These are phyloP conservation scores for Leccinum barrowsii DNA, from an alignment of 768 basidiomycete genomes.

Conservation along the genomic window DNA sequence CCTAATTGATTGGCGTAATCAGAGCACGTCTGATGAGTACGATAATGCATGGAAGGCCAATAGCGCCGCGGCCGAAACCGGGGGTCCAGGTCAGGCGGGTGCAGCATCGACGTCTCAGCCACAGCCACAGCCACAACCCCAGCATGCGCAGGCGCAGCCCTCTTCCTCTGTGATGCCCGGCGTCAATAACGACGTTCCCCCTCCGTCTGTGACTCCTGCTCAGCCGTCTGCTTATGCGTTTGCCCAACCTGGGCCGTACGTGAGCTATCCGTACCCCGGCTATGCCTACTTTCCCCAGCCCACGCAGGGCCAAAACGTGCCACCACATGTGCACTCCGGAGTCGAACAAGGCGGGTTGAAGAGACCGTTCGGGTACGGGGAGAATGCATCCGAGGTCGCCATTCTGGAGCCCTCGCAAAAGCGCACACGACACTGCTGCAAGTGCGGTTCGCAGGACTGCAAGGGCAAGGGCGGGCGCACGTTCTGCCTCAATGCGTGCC, in stretches of 20 bases:
- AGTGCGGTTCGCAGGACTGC: constrained; percentile 77
- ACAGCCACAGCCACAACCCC: constrained; percentile 14
- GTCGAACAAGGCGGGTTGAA: constrained; percentile 28
- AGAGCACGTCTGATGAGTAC: constrained; percentile 51
- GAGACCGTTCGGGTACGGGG: constrained; percentile 27
- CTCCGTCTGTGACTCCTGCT: constrained; percentile 19
- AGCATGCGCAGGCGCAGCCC: neutral
- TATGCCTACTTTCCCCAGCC: constrained; percentile 33
- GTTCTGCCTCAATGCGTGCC: constrained; percentile 72
- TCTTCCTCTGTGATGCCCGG: constrained; percentile 21
- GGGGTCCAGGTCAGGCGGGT: constrained; percentile 21
- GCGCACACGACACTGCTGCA: constrained; percentile 76
- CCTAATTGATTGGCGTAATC: constrained; percentile 13
- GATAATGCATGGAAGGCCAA: constrained; percentile 64
- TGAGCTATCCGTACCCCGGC: constrained; percentile 34
- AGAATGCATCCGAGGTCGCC: constrained; percentile 22
- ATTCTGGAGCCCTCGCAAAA: constrained; percentile 44
- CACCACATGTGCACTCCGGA: constrained; percentile 24
- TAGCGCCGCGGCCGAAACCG: constrained; percentile 37
- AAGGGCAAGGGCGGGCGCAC: constrained; percentile 78
- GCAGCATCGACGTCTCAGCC: constrained; percentile 18
- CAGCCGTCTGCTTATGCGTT: constrained; percentile 31
- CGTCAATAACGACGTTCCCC: constrained; percentile 17
- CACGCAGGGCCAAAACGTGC: constrained; percentile 19
- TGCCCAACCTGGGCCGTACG: constrained; percentile 30